phyloP scores from a whole-genome alignment of 2,329 filamentous ascomycete species.

The Akanthomyces lecanii region DNA sequence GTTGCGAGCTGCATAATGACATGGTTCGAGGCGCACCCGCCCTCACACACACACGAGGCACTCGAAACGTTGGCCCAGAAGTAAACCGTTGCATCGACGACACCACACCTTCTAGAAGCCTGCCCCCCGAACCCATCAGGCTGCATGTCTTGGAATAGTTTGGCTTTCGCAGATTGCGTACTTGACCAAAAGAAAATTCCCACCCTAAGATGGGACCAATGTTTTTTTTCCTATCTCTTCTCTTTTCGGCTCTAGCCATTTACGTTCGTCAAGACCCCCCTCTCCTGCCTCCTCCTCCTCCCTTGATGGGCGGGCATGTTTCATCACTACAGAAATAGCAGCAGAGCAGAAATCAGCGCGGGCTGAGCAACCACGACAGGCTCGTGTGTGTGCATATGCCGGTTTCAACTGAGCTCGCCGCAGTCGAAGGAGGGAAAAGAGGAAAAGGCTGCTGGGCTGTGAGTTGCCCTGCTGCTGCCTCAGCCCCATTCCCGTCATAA shows the following conservation, averaged over 20 bases:
- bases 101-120: neutral
- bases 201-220: neutral
- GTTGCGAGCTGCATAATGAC: no score
- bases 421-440: no score
- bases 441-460: no score
- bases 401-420: no score
- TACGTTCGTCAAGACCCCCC: neutral
- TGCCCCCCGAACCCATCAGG: neutral
- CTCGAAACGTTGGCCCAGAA: no score
- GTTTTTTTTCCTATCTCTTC: no score
- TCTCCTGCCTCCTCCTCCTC: neutral
- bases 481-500: neutral
- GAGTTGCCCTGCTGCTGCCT: no score
- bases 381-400: no score
- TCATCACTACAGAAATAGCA: neutral
- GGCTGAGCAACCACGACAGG: no score
- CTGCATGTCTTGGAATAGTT: conserved; percentile 9
- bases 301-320: neutral
- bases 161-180: neutral
- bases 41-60: no score
- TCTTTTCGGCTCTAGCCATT: no score
- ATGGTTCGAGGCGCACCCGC: no score
- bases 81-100: neutral
- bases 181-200: neutral
- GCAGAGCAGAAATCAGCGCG: neutral